Conservation (phyloP, 495 filamentous ascomycete genomes). For the Antarctomyces pellizariae region DNA sequence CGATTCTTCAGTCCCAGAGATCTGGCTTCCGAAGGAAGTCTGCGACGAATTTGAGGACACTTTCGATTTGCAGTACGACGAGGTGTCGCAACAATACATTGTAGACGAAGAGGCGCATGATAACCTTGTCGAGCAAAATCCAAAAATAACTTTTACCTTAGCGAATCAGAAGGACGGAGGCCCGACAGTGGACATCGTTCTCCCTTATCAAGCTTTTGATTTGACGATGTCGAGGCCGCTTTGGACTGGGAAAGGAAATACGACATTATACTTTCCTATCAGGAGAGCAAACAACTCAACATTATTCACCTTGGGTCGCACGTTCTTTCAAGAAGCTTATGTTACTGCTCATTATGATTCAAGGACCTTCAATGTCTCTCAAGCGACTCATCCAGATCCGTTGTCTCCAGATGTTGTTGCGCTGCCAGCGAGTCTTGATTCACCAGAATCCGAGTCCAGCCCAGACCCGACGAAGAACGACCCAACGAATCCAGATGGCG, state of each 20-base stretch:
- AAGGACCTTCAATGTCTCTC: constrained; percentile 21
- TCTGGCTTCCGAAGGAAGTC: constrained; percentile 29
- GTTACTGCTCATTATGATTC: constrained; percentile 24
- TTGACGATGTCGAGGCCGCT: constrained; percentile 19
- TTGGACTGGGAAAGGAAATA: constrained; percentile 11
- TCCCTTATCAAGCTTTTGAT: constrained; percentile 31
- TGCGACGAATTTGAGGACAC: constrained; percentile 28
- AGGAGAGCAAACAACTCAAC: constrained; percentile 22
- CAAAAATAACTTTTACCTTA: constrained; percentile 27
- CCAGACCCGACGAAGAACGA: constrained; percentile 14
- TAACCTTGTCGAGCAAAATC: constrained; percentile 20
- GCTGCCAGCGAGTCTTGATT: constrained; percentile 4
- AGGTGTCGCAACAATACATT: constrained; percentile 21
- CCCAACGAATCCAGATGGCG: constrained; percentile 12
- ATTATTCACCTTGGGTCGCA: constrained; percentile 30
- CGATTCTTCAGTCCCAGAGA: constrained; percentile 28
- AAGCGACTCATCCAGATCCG: constrained; percentile 15
- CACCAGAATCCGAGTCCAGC: too few species aligned
- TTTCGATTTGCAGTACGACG: constrained; percentile 25
- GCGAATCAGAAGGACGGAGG: constrained; percentile 18
- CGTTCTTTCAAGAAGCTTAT: constrained; percentile 34
- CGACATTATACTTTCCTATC: constrained; percentile 27
- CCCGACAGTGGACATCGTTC: constrained; percentile 20
- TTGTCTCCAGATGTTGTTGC: constrained; percentile 4
- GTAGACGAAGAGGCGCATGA: constrained; percentile 21